Percentiles rank a stretch among this genome's conserved stretches.
Evolutionary conservation across 2,329 filamentous ascomycete species (phyloP).

Genomic region (Simplicillium sp.): DNA sequence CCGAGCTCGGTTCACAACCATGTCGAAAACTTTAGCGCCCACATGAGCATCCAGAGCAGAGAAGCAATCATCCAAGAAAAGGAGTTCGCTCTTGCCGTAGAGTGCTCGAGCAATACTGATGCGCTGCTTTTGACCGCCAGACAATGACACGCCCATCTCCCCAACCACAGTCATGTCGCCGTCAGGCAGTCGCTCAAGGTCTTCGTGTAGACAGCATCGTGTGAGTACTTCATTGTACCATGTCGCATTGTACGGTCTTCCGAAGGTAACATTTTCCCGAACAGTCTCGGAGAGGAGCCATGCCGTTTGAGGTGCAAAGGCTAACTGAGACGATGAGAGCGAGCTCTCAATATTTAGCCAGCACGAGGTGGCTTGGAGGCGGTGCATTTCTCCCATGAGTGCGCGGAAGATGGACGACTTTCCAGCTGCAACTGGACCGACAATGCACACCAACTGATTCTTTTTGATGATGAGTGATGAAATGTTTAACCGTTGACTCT

Average conservation of each 20-base stretch:
- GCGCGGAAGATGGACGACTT: slow-evolving; percentile 14
- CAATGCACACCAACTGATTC: too few species aligned
- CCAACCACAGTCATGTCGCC: slow-evolving; percentile 83
- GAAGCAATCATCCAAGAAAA: slow-evolving; percentile 80
- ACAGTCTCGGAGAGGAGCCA: slow-evolving; percentile 13
- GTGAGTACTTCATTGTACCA: slow-evolving; percentile 59
- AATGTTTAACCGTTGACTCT: too few species aligned
- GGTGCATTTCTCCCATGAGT: slow-evolving; percentile 14
- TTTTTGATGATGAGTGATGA: too few species aligned
- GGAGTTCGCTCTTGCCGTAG: slow-evolving; percentile 74
- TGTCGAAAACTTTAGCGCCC: slow-evolving; percentile 9
- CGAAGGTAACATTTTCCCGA: slow-evolving; percentile 54
- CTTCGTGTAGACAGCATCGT: slow-evolving; percentile 53
- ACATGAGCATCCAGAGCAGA: slow-evolving; percentile 43
- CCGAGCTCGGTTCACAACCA: slow-evolving; percentile 9
- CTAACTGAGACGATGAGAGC: neutral
- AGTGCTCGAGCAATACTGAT: slow-evolving; percentile 85
- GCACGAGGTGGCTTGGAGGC: slow-evolving; percentile 9
- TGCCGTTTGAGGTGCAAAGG: slow-evolving; percentile 19
- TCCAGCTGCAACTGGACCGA: slow-evolving; percentile 13
- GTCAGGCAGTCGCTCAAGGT: slow-evolving; percentile 73
- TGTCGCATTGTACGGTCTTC: slow-evolving; percentile 38
- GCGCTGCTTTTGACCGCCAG: slow-evolving; percentile 84
- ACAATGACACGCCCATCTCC: slow-evolving; percentile 84
- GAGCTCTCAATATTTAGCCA: slow-evolving; percentile 7